phyloP scores from a whole-genome alignment of 495 filamentous ascomycete genomes.

The Aspergillus steynii region DNA sequence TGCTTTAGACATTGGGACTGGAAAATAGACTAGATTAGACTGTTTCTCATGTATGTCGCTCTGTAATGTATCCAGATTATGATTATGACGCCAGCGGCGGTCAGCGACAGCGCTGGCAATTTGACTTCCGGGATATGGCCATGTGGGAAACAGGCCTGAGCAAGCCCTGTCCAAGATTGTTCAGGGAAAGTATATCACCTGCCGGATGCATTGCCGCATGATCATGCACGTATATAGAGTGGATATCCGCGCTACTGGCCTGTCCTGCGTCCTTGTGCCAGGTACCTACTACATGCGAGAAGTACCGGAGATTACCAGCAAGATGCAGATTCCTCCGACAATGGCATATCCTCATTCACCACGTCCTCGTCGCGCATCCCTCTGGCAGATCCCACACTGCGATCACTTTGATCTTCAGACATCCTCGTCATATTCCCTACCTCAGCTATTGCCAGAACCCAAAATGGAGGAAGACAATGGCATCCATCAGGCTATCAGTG shows the following conservation, averaged over 20 bases:
- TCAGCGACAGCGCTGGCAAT: neutral
- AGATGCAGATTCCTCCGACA: neutral
- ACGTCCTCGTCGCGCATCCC: neutral
- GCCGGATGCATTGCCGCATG: neutral
- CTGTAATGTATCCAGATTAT: neutral
- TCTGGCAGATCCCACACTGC: too few relatives aligned
- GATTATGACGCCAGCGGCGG: neutral
- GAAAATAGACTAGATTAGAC: neutral
- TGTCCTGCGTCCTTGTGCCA: neutral
- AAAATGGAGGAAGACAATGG: neutral
- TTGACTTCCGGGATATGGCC: neutral
- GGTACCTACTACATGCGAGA: neutral
- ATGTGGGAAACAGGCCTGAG: neutral
- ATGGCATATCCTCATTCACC: neutral
- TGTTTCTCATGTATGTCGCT: neutral
- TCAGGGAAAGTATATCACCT: neutral
- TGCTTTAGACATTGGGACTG: neutral
- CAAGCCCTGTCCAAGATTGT: neutral
- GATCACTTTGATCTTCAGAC: too few relatives aligned
- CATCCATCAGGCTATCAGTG: constrained; percentile 39
- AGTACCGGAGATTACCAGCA: neutral
- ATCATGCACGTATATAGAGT: neutral
- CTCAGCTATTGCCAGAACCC: neutral
- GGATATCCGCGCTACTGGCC: neutral
- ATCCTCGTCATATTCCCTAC: neutral